Evolutionary conservation across 129 eudicot genomes (phyloP).

Genomic region (Kitagawia praeruptora): DNA sequence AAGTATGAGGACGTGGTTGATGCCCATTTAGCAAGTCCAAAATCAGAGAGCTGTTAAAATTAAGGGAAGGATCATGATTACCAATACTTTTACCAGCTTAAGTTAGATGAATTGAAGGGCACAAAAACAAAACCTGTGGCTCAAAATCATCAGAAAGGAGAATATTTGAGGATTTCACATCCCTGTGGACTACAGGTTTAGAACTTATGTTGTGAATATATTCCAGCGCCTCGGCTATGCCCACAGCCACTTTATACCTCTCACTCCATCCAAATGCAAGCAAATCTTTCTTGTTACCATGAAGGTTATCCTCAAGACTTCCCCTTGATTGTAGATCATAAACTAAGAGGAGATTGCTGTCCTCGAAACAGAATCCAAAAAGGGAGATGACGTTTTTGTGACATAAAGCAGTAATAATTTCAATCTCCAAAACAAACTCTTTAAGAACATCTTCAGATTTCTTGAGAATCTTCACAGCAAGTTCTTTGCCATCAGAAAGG

Average conservation of each 20-base stretch:
- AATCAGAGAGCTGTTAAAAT: conserved; percentile 74
- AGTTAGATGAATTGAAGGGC: not conserved
- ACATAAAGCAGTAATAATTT: conserved; percentile 56
- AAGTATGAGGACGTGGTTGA: conserved; percentile 56
- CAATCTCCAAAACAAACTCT: conserved; percentile 50
- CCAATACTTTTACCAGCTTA: not conserved
- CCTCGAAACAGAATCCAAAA: conserved; percentile 80
- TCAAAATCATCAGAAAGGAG: conserved; percentile 83
- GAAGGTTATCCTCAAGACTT: conserved; percentile 84
- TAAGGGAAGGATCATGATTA: not conserved
- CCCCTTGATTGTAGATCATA: conserved; percentile 87
- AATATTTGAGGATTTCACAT: conserved; percentile 90
- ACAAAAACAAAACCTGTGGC: conserved; percentile 54
- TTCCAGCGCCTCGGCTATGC: conserved; percentile 51
- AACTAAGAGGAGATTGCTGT: conserved; percentile 63
- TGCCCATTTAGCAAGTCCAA: conserved; percentile 96
- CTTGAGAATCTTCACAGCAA: conserved; percentile 54
- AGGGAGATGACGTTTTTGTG: conserved; percentile 78
- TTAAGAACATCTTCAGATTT: conserved; percentile 40
- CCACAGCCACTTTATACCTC: conserved; percentile 60
- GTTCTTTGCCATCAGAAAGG: conserved; percentile 56
- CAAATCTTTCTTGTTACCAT: conserved; percentile 46
- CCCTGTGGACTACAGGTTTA: conserved; percentile 70
- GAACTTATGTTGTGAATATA: conserved; percentile 38
- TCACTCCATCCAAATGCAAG: conserved; percentile 56